phyloP scores from a whole-genome alignment of 1,284 basidiomycete species.

The Rhizoctonia solani region DNA sequence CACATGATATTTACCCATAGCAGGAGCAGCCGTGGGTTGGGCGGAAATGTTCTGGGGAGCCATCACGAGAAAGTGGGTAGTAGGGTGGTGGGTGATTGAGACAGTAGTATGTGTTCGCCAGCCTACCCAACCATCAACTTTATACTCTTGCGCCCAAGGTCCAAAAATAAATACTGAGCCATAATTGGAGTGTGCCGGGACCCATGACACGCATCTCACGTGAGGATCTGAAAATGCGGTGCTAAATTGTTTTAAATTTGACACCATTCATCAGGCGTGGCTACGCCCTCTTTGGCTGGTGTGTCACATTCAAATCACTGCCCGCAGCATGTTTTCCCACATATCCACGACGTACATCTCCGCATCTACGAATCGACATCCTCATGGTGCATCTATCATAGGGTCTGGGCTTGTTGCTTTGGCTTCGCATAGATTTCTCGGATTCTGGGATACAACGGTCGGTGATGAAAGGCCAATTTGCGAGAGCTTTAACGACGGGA shows the following conservation, averaged over 20 bases:
- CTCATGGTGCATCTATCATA: constrained; percentile 62
- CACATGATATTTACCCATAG: not conserved
- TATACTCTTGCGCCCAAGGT: not conserved
- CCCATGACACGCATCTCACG: constrained; percentile 16
- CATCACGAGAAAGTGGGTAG: not conserved
- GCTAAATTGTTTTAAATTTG: too few relatives aligned
- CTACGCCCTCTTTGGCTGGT: not conserved
- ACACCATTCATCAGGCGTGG: too few relatives aligned
- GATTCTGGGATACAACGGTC: constrained; percentile 74
- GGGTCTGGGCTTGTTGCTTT: constrained; percentile 68
- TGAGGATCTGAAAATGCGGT: not conserved
- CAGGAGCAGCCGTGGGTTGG: constrained; percentile 19
- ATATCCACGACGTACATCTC: constrained; percentile 65
- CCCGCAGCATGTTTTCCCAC: constrained; percentile 25
- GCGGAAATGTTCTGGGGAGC: constrained; percentile 21
- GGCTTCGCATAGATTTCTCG: constrained; percentile 75
- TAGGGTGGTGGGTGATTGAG: not conserved
- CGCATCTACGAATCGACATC: constrained; percentile 76
- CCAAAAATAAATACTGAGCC: constrained; percentile 12
- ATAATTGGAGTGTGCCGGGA: not conserved
- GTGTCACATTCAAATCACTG: not conserved
- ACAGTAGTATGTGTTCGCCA: not conserved
- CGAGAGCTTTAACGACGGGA: constrained; percentile 24
- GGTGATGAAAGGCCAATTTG: constrained; percentile 41
- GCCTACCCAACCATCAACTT: not conserved